Conservation (phyloP, 2,329 filamentous ascomycete species). For the Cytospora schulzeri region DNA sequence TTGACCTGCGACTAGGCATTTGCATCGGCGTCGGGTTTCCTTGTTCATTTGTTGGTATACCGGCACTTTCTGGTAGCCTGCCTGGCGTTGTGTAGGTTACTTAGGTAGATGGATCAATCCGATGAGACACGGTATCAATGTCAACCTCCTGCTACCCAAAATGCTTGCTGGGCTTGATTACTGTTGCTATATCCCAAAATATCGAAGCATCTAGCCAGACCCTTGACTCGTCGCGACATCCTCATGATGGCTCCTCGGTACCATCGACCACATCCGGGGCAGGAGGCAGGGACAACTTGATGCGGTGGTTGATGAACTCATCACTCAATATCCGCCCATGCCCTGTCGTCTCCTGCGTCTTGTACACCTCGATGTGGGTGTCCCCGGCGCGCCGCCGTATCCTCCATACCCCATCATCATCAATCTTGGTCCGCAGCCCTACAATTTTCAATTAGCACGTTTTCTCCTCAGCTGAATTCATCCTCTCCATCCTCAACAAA, state of each 20-base stretch:
- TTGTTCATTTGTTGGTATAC: background rate
- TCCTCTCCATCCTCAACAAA: no score
- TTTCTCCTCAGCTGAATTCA: background rate
- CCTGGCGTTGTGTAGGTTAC: constrained; percentile 24
- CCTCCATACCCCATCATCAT: constrained; percentile 77
- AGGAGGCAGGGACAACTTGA: constrained; percentile 49
- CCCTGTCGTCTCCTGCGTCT: constrained; percentile 67
- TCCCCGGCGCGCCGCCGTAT: constrained; percentile 68
- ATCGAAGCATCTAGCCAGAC: background rate
- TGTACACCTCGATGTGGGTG: constrained; percentile 71
- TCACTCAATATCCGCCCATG: constrained; percentile 76
- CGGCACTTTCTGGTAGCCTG: constrained; percentile 22
- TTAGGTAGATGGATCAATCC: constrained; percentile 20
- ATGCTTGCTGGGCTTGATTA: background rate
- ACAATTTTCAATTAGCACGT: background rate
- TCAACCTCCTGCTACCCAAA: background rate
- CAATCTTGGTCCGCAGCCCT: constrained; percentile 67
- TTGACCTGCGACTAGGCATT: background rate
- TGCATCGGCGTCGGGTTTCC: background rate
- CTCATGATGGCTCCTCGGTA: constrained; percentile 8
- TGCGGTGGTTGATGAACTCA: constrained; percentile 76
- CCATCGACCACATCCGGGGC: constrained; percentile 10
- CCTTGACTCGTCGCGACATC: background rate
- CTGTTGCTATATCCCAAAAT: background rate
- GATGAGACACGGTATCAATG: constrained; percentile 12